Conservation (phyloP, 495 filamentous ascomycete species). For the Tuber aestivum region DNA sequence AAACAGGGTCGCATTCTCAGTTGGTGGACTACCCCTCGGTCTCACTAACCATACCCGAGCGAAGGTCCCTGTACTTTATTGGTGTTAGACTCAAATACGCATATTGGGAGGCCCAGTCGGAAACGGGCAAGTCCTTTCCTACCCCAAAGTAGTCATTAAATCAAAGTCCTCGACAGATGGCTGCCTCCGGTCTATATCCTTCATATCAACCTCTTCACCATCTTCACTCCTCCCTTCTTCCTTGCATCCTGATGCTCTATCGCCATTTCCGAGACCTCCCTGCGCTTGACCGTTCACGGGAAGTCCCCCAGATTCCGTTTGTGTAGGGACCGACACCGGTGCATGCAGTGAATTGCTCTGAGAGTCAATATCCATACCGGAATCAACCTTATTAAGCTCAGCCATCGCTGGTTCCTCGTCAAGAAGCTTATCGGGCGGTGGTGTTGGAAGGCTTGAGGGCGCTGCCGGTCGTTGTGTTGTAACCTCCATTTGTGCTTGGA, state of each 20-base stretch:
- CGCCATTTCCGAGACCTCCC: constrained; percentile 11
- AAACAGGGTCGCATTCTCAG: constrained; percentile 59
- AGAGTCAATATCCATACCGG: constrained; percentile 34
- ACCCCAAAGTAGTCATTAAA: constrained; percentile 78
- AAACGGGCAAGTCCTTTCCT: constrained; percentile 21
- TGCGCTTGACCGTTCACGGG: constrained; percentile 4
- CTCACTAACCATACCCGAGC: constrained; percentile 86
- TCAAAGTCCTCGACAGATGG: constrained; percentile 64
- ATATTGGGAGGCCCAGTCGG: constrained; percentile 17
- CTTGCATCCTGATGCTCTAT: background rate
- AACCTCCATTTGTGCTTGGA: background rate
- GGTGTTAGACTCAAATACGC: constrained; percentile 43
- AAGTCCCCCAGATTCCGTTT: constrained; percentile 8
- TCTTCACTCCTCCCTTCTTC: constrained; percentile 13
- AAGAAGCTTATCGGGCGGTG: constrained; percentile 30
- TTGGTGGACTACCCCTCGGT: constrained; percentile 49
- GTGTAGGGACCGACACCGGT: constrained; percentile 27
- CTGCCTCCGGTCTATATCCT: constrained; percentile 28
- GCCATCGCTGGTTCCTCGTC: constrained; percentile 31
- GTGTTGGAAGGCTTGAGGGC: constrained; percentile 35
- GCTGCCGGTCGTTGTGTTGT: constrained; percentile 5
- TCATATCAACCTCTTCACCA: constrained; percentile 26
- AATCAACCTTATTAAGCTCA: constrained; percentile 19
- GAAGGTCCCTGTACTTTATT: constrained; percentile 68
- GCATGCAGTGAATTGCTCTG: constrained; percentile 29